Percentiles rank a stretch among this genome's conserved stretches.
phyloP scores from a whole-genome alignment of 83 land plant species.

The Picea mariana region DNA sequence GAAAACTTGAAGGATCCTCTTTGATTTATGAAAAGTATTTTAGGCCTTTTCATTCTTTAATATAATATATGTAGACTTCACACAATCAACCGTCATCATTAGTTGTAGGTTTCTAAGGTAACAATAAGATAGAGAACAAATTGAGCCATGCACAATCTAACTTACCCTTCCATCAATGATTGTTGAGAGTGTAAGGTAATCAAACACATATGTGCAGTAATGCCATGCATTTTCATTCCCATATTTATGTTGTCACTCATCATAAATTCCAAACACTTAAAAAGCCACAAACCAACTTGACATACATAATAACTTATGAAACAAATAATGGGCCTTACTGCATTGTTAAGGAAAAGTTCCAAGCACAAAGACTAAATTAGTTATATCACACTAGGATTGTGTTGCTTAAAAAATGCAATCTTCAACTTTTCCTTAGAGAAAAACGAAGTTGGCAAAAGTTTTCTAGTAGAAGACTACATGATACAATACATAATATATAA shows the following conservation, averaged over 20 bases:
- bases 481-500: not conserved
- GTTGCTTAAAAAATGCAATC: not conserved
- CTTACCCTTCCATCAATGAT: conserved; percentile 97
- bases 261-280: conserved; percentile 98
- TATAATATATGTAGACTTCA: not conserved
- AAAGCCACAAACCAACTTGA: not conserved
- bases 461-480: not conserved
- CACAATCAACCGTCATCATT: not conserved
- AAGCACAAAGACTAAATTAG: not conserved
- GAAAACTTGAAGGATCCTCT: not conserved
- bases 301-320: not conserved
- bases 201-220: conserved; percentile 99
- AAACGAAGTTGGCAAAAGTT: not conserved
- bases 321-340: not conserved
- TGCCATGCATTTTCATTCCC: conserved; percentile 99
- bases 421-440: not conserved
- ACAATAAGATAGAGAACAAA: not conserved
- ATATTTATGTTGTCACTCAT: conserved; percentile 98
- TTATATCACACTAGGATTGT: not conserved
- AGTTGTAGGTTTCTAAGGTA: not conserved
- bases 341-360: not conserved
- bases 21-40: not conserved
- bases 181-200: conserved; percentile 96
- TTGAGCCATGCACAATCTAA: not conserved
- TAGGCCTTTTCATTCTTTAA: not conserved